Evolutionary conservation across 192 early-diverging fungal species (phyloP), one percentile per base, ranked within the genome.

Genomic region (Podila minutissima): DNA sequence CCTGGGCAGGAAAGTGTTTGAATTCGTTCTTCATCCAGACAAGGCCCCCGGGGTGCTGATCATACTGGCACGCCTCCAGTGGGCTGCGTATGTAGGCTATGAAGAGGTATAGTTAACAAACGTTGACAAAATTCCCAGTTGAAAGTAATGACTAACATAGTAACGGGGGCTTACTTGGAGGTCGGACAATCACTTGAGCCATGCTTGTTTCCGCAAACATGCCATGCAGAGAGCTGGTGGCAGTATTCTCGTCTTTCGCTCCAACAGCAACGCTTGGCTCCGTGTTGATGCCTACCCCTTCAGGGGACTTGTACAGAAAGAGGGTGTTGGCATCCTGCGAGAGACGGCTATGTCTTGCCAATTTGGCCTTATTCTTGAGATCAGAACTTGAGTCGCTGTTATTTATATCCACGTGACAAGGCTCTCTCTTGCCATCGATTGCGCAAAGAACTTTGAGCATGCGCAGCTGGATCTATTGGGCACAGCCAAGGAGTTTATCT

Each of bases 101-200:
- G 15, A 58, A 28, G 49, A 62, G 12, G 33, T 67, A 29, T 29
- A 51, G 58, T 62, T 48, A 8, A 11, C 51, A 72, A 72, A 7
- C 64, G 38, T 66, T 51, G 26, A 37, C 50, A 64, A 64, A 71
- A 62, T 35, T 22, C 7, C 20, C 49, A 38, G 24, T 59, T 55
- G 31, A 2, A 50, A 41, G 19, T 58, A 35, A 53, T 46, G 64
- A 53, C 65, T 62, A 35, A 4, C 35, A 24, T 59, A 38, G 37
- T 60, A 50, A 72, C 50, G 57, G 2, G 50, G 65, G 11, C 50
- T 29, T 74, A 66, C 72, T 28, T 57, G 59, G 60, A 67, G 72
- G 64, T 63, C 50, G 72, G 33, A 74, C 51, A 74, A 67, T 74
- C 49, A 74, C 64, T 50, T 73, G 71, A 33, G 62, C 71, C 31